These are phyloP conservation scores for Phytophthora foliorum DNA, from an alignment of 352 stramenopile species.

Conservation along the genomic window DNA sequence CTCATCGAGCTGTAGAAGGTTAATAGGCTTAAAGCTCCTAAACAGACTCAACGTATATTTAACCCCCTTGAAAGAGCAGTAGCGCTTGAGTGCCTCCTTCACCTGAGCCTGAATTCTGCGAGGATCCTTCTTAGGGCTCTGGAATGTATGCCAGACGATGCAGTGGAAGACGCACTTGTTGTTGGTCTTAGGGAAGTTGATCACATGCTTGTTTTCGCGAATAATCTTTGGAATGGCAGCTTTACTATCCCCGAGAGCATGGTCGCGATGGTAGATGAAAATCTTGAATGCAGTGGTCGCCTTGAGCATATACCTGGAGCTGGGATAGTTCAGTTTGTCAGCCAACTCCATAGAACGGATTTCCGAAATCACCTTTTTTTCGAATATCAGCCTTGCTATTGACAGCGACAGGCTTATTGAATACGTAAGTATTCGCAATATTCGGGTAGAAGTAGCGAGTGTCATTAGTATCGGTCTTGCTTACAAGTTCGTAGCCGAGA, in stretches of 20 bases:
- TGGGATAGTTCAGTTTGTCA: slow-evolving; percentile 28
- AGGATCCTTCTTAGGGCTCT: slow-evolving; percentile 14
- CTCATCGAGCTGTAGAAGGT: slow-evolving; percentile 18
- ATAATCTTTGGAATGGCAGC: slow-evolving; percentile 7
- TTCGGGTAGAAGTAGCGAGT: slow-evolving; percentile 4
- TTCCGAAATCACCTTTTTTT: slow-evolving; percentile 14
- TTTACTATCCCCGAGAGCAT: neutral
- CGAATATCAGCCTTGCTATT: slow-evolving; percentile 31
- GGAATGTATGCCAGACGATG: slow-evolving; percentile 7
- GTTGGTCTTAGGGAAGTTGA: neutral
- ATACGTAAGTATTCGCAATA: too few species aligned
- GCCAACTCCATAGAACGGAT: slow-evolving; percentile 27
- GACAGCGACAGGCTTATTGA: neutral
- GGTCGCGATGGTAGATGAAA: too few species aligned
- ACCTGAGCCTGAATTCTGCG: slow-evolving; percentile 11
- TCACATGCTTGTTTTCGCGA: slow-evolving; percentile 4
- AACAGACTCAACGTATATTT: slow-evolving; percentile 2
- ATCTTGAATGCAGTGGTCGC: slow-evolving; percentile 3
- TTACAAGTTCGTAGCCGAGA: slow-evolving; percentile 17
- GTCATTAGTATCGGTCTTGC: neutral
- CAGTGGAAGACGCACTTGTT: slow-evolving; percentile 7
- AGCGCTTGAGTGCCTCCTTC: slow-evolving; percentile 15
- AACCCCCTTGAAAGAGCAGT: slow-evolving; percentile 17
- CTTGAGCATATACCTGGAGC: slow-evolving; percentile 21
- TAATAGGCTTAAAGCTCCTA: slow-evolving; percentile 9